Evolutionary conservation across 257 asterid genomes (phyloP), one percentile per base, ranked within the genome.

Genomic region (Capsicum pubescens): DNA sequence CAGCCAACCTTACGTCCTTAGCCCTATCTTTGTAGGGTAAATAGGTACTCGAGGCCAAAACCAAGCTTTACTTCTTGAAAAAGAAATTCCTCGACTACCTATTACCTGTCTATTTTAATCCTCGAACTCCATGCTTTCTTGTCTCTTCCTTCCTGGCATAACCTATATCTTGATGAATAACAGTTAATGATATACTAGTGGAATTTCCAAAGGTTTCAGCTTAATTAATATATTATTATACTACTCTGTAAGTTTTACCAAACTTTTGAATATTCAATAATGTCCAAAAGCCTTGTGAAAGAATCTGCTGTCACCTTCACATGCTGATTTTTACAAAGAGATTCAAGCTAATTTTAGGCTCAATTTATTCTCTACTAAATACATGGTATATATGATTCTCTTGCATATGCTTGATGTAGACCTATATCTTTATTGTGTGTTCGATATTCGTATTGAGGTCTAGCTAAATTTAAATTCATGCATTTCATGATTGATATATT

Each of bases 291-390:
- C 3, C 21, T 26, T 52, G 63, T 74, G 39, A 48, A 74, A 21
- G 61, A 74, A 21, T 74, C 61, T 21, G 61, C 21, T 13, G 81
- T 74, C 81, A 74, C 61, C 81, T 74, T 7, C 61, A 74, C 10
- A 50, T 50, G 61, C 14, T 52, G 81, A 26, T 74, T 48, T 74
- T 8, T 21, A 50, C 81, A 3, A 52, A 74, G 81, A 36, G 32
- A 50, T 74, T 74, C 1, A 74, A 74, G 2, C 60, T 74, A 19
- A 36, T 71, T 46, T 26, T 26, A 26, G 32, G 32, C 32, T 26
- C 32, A 44, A 42, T 70, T 21, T 3, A 42, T 13, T 4, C 32
- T 72, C n/a, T 72, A 44, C 79, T 58, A 44, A 71, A 2, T 9
- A 11, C 56, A 15, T 61, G 69, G 36, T 6, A 42, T 35, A 26